Base-by-base conservation (phyloP, 345 rosid species). In the Sisymbrium irio region DNA sequence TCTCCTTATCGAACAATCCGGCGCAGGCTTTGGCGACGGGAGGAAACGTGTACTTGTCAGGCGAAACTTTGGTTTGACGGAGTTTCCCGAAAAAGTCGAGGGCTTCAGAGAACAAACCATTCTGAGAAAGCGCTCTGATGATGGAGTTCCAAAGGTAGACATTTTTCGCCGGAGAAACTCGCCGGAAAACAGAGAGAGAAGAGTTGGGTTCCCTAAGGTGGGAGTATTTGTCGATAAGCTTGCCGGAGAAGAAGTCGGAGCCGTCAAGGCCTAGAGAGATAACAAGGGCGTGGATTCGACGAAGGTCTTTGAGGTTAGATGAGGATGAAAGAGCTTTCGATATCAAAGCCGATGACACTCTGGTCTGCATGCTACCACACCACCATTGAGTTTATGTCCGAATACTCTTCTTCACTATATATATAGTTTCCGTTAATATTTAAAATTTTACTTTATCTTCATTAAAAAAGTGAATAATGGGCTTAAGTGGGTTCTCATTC, bases 21-120 rank as follows among this genome's bases (percentile, higher is more conserved):
- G 89, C 87, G n/a, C 96, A 87, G 0, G 90, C 87, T 71, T 84
- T 89, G 64, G 83, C 77, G 59, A 89, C 85, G 1, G 85, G 82
- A 49, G 96, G 92, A 72, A 83, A 85, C 20, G 96, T 85, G 62
- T 69, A 77, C 47, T 72, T 71, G 72, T 89, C 92, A 3, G 92
- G 92, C 6, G 60, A 67, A 63, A 82, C 69, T 4, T 78, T 69
- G 3, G 64, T 2, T 12, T 77, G 69, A 7, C 74, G 81, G 79
- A 87, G 85, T 33, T 71, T 44, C 37, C 22, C 30, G 80, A 85
- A 86, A 50, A 84, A 72, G 0, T 72, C 84, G 37, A 89, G 72
- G 7, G 92, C 85, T 73, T 80, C 53, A 4, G 77, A 32, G 76
- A 79, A 84, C 5, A 82, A 62, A 46, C 80, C 88, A 57, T 78